Evolutionary conservation across 2,329 filamentous ascomycete genomes (phyloP).

Genomic region (Fusarium longipes): DNA sequence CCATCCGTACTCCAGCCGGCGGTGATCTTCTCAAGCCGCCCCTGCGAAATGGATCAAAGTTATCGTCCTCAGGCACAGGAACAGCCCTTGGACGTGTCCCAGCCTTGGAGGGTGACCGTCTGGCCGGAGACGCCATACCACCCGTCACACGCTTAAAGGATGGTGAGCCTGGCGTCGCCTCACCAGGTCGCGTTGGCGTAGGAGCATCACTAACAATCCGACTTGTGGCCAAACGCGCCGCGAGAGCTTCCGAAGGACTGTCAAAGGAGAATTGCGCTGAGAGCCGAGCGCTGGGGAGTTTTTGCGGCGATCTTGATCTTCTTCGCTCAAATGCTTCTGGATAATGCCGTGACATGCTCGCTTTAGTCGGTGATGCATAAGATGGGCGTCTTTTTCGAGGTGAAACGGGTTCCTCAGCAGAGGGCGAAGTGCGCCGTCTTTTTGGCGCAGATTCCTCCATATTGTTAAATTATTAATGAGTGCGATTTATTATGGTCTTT

Average conservation of each 20-base stretch:
- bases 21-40: slow-evolving; percentile 47
- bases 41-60: slow-evolving; percentile 49
- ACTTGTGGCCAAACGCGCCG: slow-evolving; percentile 48
- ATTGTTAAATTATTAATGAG: not conserved
- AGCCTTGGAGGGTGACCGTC: slow-evolving; percentile 53
- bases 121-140: slow-evolving; percentile 51
- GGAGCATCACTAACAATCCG: slow-evolving; percentile 40
- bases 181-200: slow-evolving; percentile 29
- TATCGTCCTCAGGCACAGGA: slow-evolving; percentile 43
- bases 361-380: slow-evolving; percentile 74
- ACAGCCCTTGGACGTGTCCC: slow-evolving; percentile 61
- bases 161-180: slow-evolving; percentile 22
- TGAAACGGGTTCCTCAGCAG: slow-evolving; percentile 50
- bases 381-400: slow-evolving; percentile 60
- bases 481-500: not conserved
- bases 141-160: slow-evolving; percentile 43
- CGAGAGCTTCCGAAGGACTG: slow-evolving; percentile 45
- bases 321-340: slow-evolving; percentile 65
- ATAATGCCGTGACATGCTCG: slow-evolving; percentile 71
- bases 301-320: slow-evolving; percentile 53
- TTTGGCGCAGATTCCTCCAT: slow-evolving; percentile 71
- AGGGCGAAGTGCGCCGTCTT: slow-evolving; percentile 71
- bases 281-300: slow-evolving; percentile 37
- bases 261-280: slow-evolving; percentile 31
- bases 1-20: slow-evolving; percentile 47